Evolutionary conservation across 148 eudicot species (phyloP).

Genomic region (Chenopodium suecicum): DNA sequence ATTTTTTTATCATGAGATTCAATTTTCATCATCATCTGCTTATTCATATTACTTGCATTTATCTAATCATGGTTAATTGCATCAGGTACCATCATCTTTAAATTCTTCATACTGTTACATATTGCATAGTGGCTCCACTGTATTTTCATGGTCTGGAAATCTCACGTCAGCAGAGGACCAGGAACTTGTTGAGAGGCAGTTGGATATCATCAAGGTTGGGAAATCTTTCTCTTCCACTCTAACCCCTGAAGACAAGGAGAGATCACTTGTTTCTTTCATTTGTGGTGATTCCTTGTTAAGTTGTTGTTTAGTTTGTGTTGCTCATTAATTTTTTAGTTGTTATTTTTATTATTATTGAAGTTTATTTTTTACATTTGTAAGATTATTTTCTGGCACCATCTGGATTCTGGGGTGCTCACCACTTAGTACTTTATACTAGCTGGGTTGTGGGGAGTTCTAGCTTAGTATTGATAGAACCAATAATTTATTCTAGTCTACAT

Average conservation of each 20-base stretch:
- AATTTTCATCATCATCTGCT: not conserved
- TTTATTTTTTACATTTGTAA: not conserved
- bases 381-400: not conserved
- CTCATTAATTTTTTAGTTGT: not conserved
- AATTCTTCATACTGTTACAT: slow-evolving; percentile 87
- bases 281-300: not conserved
- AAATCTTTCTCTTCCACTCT: not conserved
- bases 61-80: slow-evolving; percentile 9
- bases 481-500: slow-evolving; percentile 9
- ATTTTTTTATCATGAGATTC: not conserved
- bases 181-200: slow-evolving; percentile 86
- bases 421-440: not conserved
- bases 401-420: not conserved
- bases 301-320: not conserved
- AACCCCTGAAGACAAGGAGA: not conserved
- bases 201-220: slow-evolving; percentile 80
- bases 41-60: slow-evolving; percentile 9
- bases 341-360: not conserved
- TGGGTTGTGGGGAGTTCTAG: not conserved
- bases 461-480: not conserved
- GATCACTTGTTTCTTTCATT: not conserved
- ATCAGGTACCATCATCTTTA: slow-evolving; percentile 83
- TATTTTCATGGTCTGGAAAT: slow-evolving; percentile 81
- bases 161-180: slow-evolving; percentile 68
- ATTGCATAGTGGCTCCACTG: slow-evolving; percentile 68